Conservation (phyloP, 306 rosid genomes). For the barrel medic (Medicago truncatula) region MtrunA17r5.0-ANR NC_053044.1:48741001-48741500, state of each 20-base stretch:
- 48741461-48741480: conserved; percentile 53
- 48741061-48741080: neutral
- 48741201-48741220: neutral
- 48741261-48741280: neutral
- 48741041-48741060: too few relatives aligned
- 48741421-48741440: conserved; percentile 59
- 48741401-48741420: conserved; percentile 80
- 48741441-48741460: conserved; percentile 67
- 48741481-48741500: conserved; percentile 49
- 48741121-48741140: neutral
- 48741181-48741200: conserved; percentile 11
- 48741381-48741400: conserved; percentile 80
- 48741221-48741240: neutral
- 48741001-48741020: too few relatives aligned
- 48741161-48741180: conserved; percentile 16
- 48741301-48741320: conserved; percentile 89
- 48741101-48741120: neutral
- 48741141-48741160: conserved; percentile 9
- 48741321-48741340: conserved; percentile 96
- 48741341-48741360: conserved; percentile 85
- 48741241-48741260: conserved; percentile 5
- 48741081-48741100: neutral
- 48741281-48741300: conserved; percentile 36
- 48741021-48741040: too few relatives aligned
- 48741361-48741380: conserved; percentile 83